Conservation (phyloP, 345 rosid genomes). For the Eucalyptus cladocalyx region DNA sequence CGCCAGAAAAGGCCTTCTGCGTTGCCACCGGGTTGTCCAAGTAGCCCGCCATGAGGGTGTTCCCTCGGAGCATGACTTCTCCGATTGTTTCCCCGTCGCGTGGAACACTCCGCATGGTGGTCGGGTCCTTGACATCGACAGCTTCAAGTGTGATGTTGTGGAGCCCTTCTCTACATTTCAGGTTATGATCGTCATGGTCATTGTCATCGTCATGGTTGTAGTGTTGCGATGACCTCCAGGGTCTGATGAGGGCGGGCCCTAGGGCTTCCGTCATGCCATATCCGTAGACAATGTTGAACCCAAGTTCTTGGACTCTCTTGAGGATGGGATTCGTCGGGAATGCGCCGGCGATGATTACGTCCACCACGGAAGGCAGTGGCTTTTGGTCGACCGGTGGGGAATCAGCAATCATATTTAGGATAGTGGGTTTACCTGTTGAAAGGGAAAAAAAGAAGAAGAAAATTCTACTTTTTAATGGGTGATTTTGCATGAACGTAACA, state of each 20-base stretch:
- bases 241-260: conserved; percentile 26
- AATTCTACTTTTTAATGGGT: not conserved
- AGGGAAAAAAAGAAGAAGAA: not conserved
- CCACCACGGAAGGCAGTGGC: conserved; percentile 1
- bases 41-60: conserved; percentile 50
- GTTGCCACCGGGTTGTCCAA: conserved; percentile 31
- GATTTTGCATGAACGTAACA: not conserved
- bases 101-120: conserved; percentile 33
- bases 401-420: conserved; percentile 23
- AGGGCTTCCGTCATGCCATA: conserved; percentile 59
- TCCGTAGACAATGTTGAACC: conserved; percentile 22
- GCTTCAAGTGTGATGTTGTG: conserved; percentile 16
- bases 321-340: conserved; percentile 3
- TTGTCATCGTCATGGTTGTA: not conserved
- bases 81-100: conserved; percentile 42
- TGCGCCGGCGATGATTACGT: conserved; percentile 24
- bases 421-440: conserved; percentile 2
- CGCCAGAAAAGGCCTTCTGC: conserved; percentile 27
- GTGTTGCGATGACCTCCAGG: conserved; percentile 6
- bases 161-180: conserved; percentile 6
- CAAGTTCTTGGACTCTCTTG: conserved; percentile 20
- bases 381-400: not conserved
- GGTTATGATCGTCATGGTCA: not conserved
- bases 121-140: conserved; percentile 43
- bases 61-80: conserved; percentile 45